phyloP scores from a whole-genome alignment of 225 moss, liverwort and hornwort species.

The Takakia lepidozioides region DNA sequence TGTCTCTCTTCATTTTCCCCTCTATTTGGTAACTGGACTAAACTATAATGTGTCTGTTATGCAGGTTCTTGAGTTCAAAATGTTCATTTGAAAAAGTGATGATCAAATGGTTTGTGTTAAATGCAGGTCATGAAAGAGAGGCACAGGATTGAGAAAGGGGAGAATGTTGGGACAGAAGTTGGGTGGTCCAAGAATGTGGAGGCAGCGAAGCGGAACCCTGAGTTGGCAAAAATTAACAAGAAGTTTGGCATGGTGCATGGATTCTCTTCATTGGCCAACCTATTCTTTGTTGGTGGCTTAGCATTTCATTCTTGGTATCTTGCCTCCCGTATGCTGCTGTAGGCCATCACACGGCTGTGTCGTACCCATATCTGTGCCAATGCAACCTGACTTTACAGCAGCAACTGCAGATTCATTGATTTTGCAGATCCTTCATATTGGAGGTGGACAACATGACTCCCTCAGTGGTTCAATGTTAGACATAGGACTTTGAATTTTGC shows the following conservation, averaged over 20 bases:
- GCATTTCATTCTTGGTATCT: constrained; percentile 69
- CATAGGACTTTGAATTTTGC: no score
- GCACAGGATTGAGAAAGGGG: constrained; percentile 71
- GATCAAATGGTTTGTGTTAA: neutral
- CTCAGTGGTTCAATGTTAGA: no score
- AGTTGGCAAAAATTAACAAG: constrained; percentile 76
- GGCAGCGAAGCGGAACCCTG: constrained; percentile 53
- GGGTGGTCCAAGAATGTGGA: constrained; percentile 62
- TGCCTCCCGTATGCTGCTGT: constrained; percentile 47
- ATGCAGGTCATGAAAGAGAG: constrained; percentile 77
- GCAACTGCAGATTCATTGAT: no score
- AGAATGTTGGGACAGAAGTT: constrained; percentile 49
- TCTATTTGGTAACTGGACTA: no score
- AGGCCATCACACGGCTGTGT: no score
- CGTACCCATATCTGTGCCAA: no score
- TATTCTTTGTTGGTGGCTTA: constrained; percentile 57
- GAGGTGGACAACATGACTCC: no score
- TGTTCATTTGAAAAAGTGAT: neutral
- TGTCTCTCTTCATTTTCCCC: no score
- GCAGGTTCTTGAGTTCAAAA: neutral
- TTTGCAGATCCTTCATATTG: no score
- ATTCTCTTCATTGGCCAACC: constrained; percentile 56
- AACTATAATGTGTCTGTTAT: no score
- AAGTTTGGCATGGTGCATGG: constrained; percentile 76
- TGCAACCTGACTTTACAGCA: no score